Conservation (phyloP, 2,329 filamentous ascomycete species). For the Claviceps monticola region DNA sequence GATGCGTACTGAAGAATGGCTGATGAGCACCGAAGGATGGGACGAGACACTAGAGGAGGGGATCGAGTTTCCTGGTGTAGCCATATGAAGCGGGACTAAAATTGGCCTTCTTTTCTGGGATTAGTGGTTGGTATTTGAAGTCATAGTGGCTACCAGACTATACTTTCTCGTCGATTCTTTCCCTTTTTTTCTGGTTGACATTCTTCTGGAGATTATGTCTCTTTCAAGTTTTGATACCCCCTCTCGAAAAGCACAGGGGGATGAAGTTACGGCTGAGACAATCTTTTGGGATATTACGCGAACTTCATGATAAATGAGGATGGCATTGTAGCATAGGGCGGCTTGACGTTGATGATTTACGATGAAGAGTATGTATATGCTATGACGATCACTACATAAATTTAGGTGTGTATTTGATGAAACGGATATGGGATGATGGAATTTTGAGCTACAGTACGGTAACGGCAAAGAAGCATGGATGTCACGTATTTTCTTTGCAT, state of each 20-base stretch:
- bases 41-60: slow-evolving; percentile 58
- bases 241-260: neutral
- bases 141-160: too few species aligned
- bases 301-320: neutral
- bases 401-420: neutral
- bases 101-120: neutral
- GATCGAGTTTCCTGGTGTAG: slow-evolving; percentile 32
- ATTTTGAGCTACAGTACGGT: too few species aligned
- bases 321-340: neutral
- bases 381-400: too few species aligned
- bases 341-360: too few species aligned
- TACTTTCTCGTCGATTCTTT: neutral
- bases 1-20: slow-evolving; percentile 56
- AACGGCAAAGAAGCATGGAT: too few species aligned
- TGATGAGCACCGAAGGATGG: slow-evolving; percentile 74
- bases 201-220: neutral
- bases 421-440: neutral
- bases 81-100: neutral
- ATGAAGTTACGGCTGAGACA: neutral
- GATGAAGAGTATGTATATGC: neutral
- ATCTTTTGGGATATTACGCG: neutral
- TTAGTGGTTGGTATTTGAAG: too few species aligned
- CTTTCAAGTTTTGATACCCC: neutral
- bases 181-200: neutral
- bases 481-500: too few species aligned